Evolutionary conservation across 164 flowering plant species (phyloP).

Genomic region (Magnolia kwangsiensis): DNA sequence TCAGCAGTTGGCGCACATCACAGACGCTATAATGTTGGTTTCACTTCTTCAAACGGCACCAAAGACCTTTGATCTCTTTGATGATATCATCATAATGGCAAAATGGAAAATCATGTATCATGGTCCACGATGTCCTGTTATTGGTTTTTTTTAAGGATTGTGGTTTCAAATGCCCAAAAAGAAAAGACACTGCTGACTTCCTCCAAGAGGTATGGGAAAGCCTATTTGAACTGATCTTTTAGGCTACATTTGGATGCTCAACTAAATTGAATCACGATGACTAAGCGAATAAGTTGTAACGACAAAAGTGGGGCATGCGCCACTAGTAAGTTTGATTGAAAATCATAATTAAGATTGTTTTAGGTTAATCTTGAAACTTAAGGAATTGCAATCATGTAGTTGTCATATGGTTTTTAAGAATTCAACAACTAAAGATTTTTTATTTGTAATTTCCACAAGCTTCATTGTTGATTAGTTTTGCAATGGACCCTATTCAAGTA

Average conservation of each 20-base stretch:
- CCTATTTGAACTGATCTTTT: background rate
- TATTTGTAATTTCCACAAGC: background rate
- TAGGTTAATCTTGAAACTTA: background rate
- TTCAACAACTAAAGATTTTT: background rate
- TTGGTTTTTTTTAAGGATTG: constrained; percentile 39
- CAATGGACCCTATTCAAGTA: constrained; percentile 30
- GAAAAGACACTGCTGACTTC: constrained; percentile 53
- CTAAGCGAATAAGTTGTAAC: background rate
- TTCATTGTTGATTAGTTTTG: background rate
- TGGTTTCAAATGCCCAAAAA: constrained; percentile 52
- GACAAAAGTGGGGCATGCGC: background rate
- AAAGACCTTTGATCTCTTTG: constrained; percentile 54
- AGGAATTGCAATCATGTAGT: too few species aligned
- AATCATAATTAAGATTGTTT: background rate
- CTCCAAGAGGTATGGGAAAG: constrained; percentile 40
- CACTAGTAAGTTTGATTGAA: background rate
- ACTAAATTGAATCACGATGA: background rate
- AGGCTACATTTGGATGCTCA: background rate
- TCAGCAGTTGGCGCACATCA: constrained; percentile 44
- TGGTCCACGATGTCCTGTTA: constrained; percentile 37
- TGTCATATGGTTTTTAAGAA: background rate
- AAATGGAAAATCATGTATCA: constrained; percentile 49
- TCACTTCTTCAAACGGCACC: constrained; percentile 65
- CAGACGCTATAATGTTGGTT: constrained; percentile 37
- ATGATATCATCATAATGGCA: constrained; percentile 52